Percentiles rank a stretch among this genome's conserved stretches.
phyloP scores from a whole-genome alignment of 768 basidiomycete genomes.

The Phylloporus sp. region DNA sequence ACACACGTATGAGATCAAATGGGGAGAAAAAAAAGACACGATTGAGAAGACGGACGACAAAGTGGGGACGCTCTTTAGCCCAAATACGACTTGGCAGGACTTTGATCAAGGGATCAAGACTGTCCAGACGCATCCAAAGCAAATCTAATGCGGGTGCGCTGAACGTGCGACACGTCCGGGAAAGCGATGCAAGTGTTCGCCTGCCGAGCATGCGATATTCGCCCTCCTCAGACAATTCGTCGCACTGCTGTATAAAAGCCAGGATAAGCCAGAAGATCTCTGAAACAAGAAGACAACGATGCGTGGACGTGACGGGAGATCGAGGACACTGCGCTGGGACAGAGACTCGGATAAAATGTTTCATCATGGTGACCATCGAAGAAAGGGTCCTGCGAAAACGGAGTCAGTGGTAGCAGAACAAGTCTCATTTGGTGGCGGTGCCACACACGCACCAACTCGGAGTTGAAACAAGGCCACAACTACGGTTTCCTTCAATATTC shows the following conservation, averaged over 20 bases:
- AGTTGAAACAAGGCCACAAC: no score
- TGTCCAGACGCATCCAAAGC: constrained; percentile 18
- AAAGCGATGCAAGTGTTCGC: constrained; percentile 15
- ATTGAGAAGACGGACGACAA: constrained; percentile 6
- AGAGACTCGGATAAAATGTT: no score
- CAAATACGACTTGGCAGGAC: constrained; percentile 11
- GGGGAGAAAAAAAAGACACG: no score
- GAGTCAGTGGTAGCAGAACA: no score
- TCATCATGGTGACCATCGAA: no score
- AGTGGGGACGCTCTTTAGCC: constrained; percentile 1
- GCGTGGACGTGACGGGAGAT: no score
- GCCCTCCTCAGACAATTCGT: not conserved
- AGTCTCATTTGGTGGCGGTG: no score
- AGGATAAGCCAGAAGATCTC: constrained; percentile 13
- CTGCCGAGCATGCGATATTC: not conserved
- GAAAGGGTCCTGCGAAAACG: no score
- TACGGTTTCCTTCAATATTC: no score
- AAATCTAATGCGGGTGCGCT: constrained; percentile 16
- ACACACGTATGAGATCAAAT: not conserved
- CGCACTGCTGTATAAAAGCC: constrained; percentile 3
- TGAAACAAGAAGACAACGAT: constrained; percentile 11
- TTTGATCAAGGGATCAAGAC: constrained; percentile 14
- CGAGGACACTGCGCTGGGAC: no score
- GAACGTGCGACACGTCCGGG: constrained; percentile 18
- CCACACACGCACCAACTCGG: no score